Base-by-base conservation (phyloP, 345 rosid genomes). In the Passiflora organensis region DNA sequence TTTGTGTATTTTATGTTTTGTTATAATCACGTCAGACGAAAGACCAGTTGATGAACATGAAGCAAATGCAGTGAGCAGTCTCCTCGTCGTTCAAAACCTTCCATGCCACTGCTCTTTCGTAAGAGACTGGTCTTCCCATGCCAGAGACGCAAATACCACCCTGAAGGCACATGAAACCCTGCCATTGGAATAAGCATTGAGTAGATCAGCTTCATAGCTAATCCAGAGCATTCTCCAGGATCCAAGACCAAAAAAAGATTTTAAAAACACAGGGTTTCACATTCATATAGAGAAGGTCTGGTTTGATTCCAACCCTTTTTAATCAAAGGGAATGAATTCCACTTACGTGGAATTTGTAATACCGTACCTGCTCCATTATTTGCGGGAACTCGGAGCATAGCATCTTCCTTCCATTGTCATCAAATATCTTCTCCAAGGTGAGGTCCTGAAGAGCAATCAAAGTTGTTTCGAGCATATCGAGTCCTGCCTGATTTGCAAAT, bases 1-100 rank as follows among this genome's bases (percentile, higher is more conserved):
- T 24, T 2, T 60, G 10, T 23, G 15, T n/a, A n/a, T n/a, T n/a
- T n/a, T n/a, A n/a, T n/a, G n/a, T n/a, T n/a, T n/a, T n/a, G n/a
- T n/a, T n/a, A n/a, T n/a, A n/a, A n/a, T n/a, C n/a, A n/a, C n/a
- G n/a, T 85, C 82, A 91, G 57, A 85, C 86, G 53, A 91, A 87
- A 18, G 90, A 85, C 98, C 98, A 91, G 58, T 82, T 91, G 48
- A 60, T 58, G 65, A 88, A 86, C 98, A 91, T 81, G 66, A 91
- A 75, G 52, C 85, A 80, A 18, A 91, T 73, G 74, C 95, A 88
- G 76, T 91, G 89, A 67, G 79, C 76, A 21, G 80, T 63, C 13
- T 81, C 85, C 2, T 87, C 88, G 0, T 85, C 98, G 10, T 84
- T 78, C 16, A 88, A 58, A 38, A 91, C 96, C 72, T 91, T 91